Conservation (phyloP, 2,329 filamentous ascomycete genomes). For the Lojkania enalia region DNA sequence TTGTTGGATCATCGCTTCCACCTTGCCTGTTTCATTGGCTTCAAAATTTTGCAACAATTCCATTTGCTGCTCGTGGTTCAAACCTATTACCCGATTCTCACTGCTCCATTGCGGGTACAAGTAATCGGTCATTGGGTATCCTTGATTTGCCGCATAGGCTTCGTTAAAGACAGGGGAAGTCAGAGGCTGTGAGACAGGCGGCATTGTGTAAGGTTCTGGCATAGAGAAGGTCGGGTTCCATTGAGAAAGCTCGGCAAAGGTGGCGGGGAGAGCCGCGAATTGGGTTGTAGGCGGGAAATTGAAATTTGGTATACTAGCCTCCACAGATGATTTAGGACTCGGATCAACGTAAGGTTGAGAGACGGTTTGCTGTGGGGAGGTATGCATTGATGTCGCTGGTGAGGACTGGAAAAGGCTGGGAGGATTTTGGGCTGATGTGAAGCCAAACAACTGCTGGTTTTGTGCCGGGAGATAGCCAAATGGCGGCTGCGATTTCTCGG, state of each 20-base stretch:
- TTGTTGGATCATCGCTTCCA: constrained; percentile 48
- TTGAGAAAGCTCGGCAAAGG: constrained; percentile 41
- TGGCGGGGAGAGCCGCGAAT: constrained; percentile 40
- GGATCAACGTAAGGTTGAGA: constrained; percentile 31
- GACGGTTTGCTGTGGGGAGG: constrained; percentile 29
- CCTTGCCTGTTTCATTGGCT: constrained; percentile 49
- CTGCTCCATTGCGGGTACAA: constrained; percentile 63
- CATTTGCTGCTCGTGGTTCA: constrained; percentile 79
- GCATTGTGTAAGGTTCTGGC: constrained; percentile 33
- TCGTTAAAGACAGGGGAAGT: constrained; percentile 40
- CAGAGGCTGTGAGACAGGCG: constrained; percentile 25
- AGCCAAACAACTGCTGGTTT: constrained; percentile 34
- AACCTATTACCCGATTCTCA: constrained; percentile 44
- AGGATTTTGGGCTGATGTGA: constrained; percentile 23
- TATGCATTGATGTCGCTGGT: constrained; percentile 25
- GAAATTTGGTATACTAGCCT: constrained; percentile 33
- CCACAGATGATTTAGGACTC: constrained; percentile 36
- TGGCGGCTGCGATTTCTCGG: constrained; percentile 36
- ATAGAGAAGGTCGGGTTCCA: constrained; percentile 44
- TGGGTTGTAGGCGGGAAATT: constrained; percentile 33
- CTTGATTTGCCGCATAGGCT: constrained; percentile 39
- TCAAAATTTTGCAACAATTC: constrained; percentile 83
- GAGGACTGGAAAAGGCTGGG: constrained; percentile 24
- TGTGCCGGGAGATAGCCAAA: constrained; percentile 44
- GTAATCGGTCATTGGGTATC: constrained; percentile 45